Conservation (phyloP, 257 asterid species). For the Solanum pinnatisectum region DNA sequence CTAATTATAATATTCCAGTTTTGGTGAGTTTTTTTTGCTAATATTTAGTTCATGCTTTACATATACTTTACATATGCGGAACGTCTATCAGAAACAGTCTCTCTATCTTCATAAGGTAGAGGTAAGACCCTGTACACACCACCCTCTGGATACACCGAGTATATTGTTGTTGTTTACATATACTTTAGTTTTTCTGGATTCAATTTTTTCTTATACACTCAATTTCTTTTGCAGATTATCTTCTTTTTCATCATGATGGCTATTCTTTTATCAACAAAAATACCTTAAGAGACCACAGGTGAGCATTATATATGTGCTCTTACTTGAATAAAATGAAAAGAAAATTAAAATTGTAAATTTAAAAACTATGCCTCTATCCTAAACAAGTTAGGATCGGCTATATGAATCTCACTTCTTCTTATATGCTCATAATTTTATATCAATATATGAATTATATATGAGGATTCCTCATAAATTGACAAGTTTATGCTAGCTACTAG, state of each 20-base stretch:
- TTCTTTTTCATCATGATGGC: conserved; percentile 46
- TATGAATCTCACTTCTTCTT: not conserved
- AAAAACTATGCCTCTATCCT: accelerated
- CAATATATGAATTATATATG: not conserved
- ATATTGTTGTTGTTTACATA: not conserved
- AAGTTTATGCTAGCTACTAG: not conserved
- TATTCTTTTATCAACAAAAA: conserved; percentile 2
- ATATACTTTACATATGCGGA: not conserved
- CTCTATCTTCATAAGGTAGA: not conserved
- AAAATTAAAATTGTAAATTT: not conserved
- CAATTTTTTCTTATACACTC: not conserved
- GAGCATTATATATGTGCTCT: not conserved
- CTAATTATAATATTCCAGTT: conserved; percentile 30
- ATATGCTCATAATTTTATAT: not conserved
- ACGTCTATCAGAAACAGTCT: not conserved
- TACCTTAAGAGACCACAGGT: not conserved
- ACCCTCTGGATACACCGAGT: not conserved
- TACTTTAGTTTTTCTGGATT: not conserved
- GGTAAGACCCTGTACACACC: not conserved
- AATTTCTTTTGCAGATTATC: conserved; percentile 43
- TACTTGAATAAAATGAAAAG: not conserved
- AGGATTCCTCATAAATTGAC: not conserved
- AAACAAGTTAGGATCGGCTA: not conserved
- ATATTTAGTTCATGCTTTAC: not conserved
- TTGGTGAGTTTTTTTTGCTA: conserved; percentile 29